Conservation (phyloP, 2,329 filamentous ascomycete species). For the Colletotrichum spinosum region DNA sequence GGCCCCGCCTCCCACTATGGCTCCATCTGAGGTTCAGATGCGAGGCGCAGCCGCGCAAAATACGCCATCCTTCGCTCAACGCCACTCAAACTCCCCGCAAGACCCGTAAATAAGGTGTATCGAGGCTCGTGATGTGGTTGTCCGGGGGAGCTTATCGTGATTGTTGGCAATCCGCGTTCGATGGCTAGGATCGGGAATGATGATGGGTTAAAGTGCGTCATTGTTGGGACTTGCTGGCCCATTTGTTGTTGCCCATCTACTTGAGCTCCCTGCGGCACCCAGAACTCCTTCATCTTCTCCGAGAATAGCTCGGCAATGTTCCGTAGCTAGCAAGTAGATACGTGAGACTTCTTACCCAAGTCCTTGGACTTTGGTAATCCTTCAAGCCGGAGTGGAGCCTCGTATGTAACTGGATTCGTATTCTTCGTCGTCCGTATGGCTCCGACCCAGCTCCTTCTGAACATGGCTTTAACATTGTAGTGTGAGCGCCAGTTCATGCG, state of each 20-base stretch:
- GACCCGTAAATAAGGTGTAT: constrained; percentile 1
- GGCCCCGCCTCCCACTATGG: constrained; percentile 14
- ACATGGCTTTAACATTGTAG: too few species aligned
- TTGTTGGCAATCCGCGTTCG: background rate
- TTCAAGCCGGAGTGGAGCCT: too few species aligned
- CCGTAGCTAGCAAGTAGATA: too few species aligned
- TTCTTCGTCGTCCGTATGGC: too few species aligned
- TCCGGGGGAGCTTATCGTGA: constrained; percentile 14
- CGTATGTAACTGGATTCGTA: too few species aligned
- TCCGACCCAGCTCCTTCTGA: too few species aligned
- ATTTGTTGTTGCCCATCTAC: background rate
- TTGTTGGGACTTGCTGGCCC: background rate
- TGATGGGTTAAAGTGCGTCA: constrained; percentile 2
- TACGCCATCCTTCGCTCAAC: constrained; percentile 22
- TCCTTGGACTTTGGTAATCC: too few species aligned
- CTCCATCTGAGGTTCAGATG: background rate
- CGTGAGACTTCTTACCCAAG: too few species aligned
- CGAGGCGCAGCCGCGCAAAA: constrained; percentile 27
- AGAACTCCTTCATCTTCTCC: background rate
- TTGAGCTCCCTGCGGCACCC: too few species aligned
- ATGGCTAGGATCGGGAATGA: background rate
- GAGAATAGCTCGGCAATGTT: constrained; percentile 8
- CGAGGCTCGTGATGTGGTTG: constrained; percentile 1
- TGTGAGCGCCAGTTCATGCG: too few species aligned
- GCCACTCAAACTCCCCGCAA: constrained; percentile 28